phyloP scores from a whole-genome alignment of 768 basidiomycete species.

The Tubosaeta sp. region DNA sequence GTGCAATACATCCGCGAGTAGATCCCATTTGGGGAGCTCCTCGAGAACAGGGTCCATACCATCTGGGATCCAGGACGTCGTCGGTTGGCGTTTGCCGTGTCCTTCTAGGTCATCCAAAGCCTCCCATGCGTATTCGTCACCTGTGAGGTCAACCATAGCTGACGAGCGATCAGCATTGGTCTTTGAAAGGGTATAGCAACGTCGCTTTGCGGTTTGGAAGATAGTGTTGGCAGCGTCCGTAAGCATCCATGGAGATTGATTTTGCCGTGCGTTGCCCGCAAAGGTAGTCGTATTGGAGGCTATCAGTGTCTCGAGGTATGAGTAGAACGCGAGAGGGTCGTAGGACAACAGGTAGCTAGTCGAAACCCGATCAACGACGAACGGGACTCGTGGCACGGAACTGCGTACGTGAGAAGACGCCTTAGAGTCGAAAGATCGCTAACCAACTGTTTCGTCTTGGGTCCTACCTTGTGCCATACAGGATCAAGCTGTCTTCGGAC shows the following conservation, averaged over 20 bases:
- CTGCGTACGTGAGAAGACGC: constrained; percentile 68
- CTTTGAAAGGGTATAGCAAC: constrained; percentile 65
- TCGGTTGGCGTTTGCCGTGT: not conserved
- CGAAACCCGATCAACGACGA: not conserved
- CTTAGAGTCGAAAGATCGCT: constrained; percentile 82
- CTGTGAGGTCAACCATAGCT: constrained; percentile 40
- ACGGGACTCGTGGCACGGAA: not conserved
- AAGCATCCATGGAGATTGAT: constrained; percentile 86
- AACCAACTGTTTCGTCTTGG: constrained; percentile 88
- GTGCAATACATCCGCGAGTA: constrained; percentile 78
- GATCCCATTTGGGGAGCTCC: constrained; percentile 91
- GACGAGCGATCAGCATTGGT: constrained; percentile 18
- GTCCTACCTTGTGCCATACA: constrained; percentile 96
- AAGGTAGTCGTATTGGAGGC: constrained; percentile 51
- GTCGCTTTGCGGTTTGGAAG: constrained; percentile 70
- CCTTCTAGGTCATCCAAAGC: constrained; percentile 54
- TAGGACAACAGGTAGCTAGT: constrained; percentile 74
- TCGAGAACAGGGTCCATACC: constrained; percentile 85
- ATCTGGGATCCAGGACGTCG: constrained; percentile 58
- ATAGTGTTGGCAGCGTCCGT: constrained; percentile 89
- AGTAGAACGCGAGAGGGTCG: constrained; percentile 86
- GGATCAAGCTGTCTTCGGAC: constrained; percentile 88
- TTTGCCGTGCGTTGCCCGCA: constrained; percentile 52
- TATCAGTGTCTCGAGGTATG: constrained; percentile 85
- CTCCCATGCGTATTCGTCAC: constrained; percentile 75